Percentiles rank a stretch among this genome's conserved stretches.
phyloP scores from a whole-genome alignment of 2,329 filamentous ascomycete species.

The Stagonosporopsis rhizophila region DNA sequence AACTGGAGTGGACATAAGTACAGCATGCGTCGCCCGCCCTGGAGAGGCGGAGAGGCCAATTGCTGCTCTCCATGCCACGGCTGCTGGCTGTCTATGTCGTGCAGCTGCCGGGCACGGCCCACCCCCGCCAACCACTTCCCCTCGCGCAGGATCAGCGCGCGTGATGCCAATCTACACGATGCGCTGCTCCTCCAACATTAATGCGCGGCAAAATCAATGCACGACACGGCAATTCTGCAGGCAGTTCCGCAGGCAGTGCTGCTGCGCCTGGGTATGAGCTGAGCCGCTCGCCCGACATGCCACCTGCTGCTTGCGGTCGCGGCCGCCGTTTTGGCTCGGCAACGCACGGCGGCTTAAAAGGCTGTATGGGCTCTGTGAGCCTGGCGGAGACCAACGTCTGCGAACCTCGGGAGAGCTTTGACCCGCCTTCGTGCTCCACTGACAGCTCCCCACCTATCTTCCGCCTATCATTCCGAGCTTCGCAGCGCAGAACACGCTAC shows the following conservation, averaged over 20 bases:
- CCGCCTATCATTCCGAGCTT: constrained; percentile 23
- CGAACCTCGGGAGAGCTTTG: constrained; percentile 23
- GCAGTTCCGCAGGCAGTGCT: constrained; percentile 2
- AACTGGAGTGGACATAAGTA: constrained; percentile 16
- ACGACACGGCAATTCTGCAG: constrained; percentile 16
- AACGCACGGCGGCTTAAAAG: constrained; percentile 22
- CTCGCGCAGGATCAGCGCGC: constrained; percentile 14
- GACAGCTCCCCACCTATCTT: constrained; percentile 24
- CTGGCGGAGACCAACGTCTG: constrained; percentile 1
- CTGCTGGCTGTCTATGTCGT: constrained; percentile 8
- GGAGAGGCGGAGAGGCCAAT: neutral
- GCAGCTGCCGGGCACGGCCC: constrained; percentile 14
- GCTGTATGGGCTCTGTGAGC: constrained; percentile 20
- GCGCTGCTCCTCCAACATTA: neutral
- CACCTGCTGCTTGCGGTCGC: constrained; percentile 25
- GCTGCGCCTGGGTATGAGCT: constrained; percentile 8
- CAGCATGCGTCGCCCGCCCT: constrained; percentile 3
- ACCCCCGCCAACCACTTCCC: constrained; percentile 2
- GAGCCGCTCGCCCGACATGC: constrained; percentile 18
- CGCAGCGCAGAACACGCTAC: constrained; percentile 21
- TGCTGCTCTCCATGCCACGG: neutral
- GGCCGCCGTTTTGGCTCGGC: constrained; percentile 15
- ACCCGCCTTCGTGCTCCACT: constrained; percentile 31
- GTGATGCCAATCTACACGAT: constrained; percentile 9
- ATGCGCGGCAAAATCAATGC: constrained; percentile 3